Evolutionary conservation across 371 early-diverging fungal genomes (phyloP).

Genomic region (Phascolomyces articulosus): DNA sequence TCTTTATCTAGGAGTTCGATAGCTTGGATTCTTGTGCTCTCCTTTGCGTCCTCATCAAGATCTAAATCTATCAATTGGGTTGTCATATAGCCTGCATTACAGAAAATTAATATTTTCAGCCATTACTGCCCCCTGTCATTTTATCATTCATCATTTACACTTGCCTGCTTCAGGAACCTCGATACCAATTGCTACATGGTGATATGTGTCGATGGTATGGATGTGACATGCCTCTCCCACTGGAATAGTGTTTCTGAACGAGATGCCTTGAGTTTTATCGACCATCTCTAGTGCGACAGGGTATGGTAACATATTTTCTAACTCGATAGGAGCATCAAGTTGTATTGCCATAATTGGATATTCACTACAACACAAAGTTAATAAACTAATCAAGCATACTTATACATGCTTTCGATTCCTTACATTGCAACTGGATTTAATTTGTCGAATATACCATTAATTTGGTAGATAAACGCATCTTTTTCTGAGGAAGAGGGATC

Average conservation of each 20-base stretch:
- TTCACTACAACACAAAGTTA: slow-evolving; percentile 18
- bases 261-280: slow-evolving; percentile 49
- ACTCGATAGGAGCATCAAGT: slow-evolving; percentile 74
- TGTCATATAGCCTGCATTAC: not conserved
- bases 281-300: slow-evolving; percentile 54
- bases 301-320: slow-evolving; percentile 88
- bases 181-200: slow-evolving; percentile 60
- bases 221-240: slow-evolving; percentile 63
- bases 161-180: slow-evolving; percentile 61
- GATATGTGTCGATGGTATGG: slow-evolving; percentile 65
- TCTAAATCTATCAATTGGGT: slow-evolving; percentile 1
- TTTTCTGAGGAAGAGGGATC: slow-evolving; percentile 25
- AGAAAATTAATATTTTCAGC: not conserved
- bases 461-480: slow-evolving; percentile 25
- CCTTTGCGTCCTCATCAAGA: not conserved
- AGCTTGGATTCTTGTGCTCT: not conserved
- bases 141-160: not conserved
- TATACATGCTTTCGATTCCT: no score
- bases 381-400: no score
- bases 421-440: slow-evolving; percentile 32
- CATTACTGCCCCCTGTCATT: not conserved
- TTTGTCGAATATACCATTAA: slow-evolving; percentile 35
- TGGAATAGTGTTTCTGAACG: slow-evolving; percentile 31
- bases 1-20: not conserved
- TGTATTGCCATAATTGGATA: slow-evolving; percentile 75